Evolutionary conservation across 345 rosid genomes (phyloP).

Genomic region (Luvunga scandens): DNA sequence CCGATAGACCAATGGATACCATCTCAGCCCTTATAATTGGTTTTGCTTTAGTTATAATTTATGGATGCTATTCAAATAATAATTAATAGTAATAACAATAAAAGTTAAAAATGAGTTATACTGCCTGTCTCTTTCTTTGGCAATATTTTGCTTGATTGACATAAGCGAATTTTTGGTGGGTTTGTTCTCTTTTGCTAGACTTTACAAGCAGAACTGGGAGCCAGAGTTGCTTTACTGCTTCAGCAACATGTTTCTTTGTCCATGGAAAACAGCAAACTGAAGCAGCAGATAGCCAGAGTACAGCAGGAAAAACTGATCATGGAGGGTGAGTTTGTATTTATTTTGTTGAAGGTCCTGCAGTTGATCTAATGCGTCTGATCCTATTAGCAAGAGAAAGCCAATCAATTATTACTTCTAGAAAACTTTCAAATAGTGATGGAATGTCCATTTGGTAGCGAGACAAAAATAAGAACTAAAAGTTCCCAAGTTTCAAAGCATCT

Average conservation of each 20-base stretch:
- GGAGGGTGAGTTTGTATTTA: conserved; percentile 41
- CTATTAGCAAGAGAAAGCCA: not conserved
- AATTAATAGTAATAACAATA: too few species aligned
- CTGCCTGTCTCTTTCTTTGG: not conserved
- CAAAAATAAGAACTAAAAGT: not conserved
- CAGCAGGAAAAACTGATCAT: conserved; percentile 53
- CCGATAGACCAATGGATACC: not conserved
- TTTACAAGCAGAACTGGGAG: conserved; percentile 57
- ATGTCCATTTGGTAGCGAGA: not conserved
- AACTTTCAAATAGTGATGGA: not conserved
- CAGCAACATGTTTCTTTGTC: conserved; percentile 59
- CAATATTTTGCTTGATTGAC: not conserved
- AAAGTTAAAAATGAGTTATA: not conserved
- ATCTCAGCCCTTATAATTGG: not conserved
- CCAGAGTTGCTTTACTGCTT: conserved; percentile 50
- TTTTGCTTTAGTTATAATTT: not conserved
- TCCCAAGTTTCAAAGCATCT: not conserved
- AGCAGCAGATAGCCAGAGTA: conserved; percentile 52
- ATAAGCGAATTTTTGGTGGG: not conserved
- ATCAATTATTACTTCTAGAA: not conserved
- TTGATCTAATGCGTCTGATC: not conserved
- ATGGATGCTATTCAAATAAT: not conserved
- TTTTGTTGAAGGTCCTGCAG: not conserved
- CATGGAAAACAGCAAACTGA: conserved; percentile 58
- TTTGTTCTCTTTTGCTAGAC: conserved; percentile 34